A percentile compares a stretch with the other conserved stretches of the same genome.
Evolutionary conservation across 1,139 yeast species (phyloP).

Genomic region (Saccharomyces hybrid): DNA sequence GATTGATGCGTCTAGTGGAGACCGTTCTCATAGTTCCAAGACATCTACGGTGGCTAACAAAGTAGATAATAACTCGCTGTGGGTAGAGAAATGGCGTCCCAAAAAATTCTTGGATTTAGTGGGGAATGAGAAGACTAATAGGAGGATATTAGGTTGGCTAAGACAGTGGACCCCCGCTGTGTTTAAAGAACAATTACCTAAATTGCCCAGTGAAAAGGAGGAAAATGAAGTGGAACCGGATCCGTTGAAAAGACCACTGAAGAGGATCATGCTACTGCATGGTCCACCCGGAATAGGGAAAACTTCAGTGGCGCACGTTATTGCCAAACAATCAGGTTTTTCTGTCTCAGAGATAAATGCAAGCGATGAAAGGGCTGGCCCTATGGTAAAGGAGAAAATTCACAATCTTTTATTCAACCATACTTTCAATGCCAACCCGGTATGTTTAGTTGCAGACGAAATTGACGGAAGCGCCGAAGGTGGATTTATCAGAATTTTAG

Average conservation of each 20-base stretch:
- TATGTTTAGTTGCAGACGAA: conserved; percentile 81
- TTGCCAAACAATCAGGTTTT: conserved; percentile 78
- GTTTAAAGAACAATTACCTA: conserved; percentile 39
- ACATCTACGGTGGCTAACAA: not conserved
- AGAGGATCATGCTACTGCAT: conserved; percentile 62
- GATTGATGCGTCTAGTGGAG: conserved; percentile 20
- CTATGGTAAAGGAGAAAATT: conserved; percentile 52
- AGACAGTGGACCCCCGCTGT: conserved; percentile 72
- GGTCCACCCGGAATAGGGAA: conserved; percentile 98
- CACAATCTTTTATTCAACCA: conserved; percentile 62
- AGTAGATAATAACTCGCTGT: conserved; percentile 30
- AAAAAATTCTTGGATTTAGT: conserved; percentile 57
- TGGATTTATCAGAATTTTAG: conserved; percentile 66
- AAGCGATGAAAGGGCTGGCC: conserved; percentile 69
- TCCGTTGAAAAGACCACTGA: conserved; percentile 60
- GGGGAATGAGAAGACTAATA: conserved; percentile 76
- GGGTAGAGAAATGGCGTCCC: conserved; percentile 88
- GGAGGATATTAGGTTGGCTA: conserved; percentile 70
- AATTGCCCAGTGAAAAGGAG: conserved; percentile 10
- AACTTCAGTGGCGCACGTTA: conserved; percentile 79
- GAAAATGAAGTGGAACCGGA: conserved; percentile 34
- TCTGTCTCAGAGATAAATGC: conserved; percentile 82
- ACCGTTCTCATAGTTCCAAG: not conserved
- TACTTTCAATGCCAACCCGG: conserved; percentile 51
- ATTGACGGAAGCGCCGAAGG: conserved; percentile 81